Evolutionary conservation across 805 yeast species (phyloP).

Genomic region (Starmerella tilneyi): DNA sequence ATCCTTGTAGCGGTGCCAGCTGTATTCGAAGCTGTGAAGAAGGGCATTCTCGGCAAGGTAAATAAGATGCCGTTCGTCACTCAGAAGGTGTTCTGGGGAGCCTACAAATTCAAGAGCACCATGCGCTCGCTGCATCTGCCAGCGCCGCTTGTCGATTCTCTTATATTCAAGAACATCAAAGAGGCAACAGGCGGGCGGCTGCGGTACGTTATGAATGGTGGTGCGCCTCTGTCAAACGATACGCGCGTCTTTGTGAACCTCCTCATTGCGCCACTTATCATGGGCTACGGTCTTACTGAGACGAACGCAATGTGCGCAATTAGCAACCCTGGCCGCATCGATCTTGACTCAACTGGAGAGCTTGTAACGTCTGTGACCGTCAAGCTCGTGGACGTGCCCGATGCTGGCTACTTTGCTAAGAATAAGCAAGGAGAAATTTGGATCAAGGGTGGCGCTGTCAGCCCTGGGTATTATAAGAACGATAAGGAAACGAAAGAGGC

Average conservation of each 20-base stretch:
- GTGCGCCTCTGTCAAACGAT: conserved; percentile 73
- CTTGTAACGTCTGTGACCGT: conserved; percentile 73
- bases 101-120: conserved; percentile 61
- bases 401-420: conserved; percentile 82
- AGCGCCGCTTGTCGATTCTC: conserved; percentile 58
- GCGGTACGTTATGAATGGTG: conserved; percentile 71
- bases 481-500: conserved; percentile 69
- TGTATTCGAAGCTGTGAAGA: conserved; percentile 91
- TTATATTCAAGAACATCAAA: conserved; percentile 78
- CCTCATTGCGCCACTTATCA: conserved; percentile 71
- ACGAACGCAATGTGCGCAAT: conserved; percentile 83
- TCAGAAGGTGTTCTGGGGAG: conserved; percentile 83
- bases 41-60: conserved; percentile 77
- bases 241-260: conserved; percentile 74
- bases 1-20: conserved; percentile 98
- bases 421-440: conserved; percentile 88
- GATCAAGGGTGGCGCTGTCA: conserved; percentile 63
- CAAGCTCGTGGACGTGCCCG: conserved; percentile 82
- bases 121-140: conserved; percentile 62
- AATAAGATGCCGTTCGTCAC: conserved; percentile 50
- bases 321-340: conserved; percentile 53
- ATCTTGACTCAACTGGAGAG: conserved; percentile 71
- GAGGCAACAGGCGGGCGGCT: conserved; percentile 92
- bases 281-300: conserved; percentile 96
- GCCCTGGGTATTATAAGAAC: conserved; percentile 71